phyloP scores from a whole-genome alignment of 164 flowering plant species.

The Akebia trifoliata region DNA sequence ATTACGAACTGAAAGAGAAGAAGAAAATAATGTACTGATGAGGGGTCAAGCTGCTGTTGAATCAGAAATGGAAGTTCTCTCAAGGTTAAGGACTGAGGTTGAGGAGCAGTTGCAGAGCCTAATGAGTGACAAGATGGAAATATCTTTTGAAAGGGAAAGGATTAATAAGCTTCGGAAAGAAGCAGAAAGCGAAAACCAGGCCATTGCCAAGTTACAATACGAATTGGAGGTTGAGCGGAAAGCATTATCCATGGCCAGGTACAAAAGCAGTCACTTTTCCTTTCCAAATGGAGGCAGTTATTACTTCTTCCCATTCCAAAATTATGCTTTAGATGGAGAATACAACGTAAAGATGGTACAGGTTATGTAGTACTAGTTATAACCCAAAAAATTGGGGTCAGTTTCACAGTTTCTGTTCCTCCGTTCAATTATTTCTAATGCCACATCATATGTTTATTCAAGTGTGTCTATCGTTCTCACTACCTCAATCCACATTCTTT shows the following conservation, averaged over 20 bases:
- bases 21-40: constrained; percentile 47
- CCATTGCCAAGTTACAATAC: constrained; percentile 64
- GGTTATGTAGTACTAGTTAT: no score
- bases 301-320: neutral
- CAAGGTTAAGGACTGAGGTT: constrained; percentile 64
- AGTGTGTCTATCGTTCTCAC: no score
- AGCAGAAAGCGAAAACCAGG: constrained; percentile 74
- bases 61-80: constrained; percentile 81
- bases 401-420: no score
- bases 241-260: constrained; percentile 97
- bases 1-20: constrained; percentile 62
- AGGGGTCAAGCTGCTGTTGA: constrained; percentile 72
- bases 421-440: no score
- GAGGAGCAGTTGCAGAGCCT: constrained; percentile 80
- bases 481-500: no score
- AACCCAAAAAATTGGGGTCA: no score
- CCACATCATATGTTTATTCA: no score
- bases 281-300: neutral
- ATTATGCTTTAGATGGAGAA: no score
- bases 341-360: no score
- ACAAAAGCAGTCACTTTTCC: constrained; percentile 6
- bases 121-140: constrained; percentile 65
- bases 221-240: constrained; percentile 95
- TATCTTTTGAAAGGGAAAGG: constrained; percentile 77
- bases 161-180: constrained; percentile 57